Conservation (phyloP, 1,284 basidiomycete species). For the Laetiporus sulphureus region DNA sequence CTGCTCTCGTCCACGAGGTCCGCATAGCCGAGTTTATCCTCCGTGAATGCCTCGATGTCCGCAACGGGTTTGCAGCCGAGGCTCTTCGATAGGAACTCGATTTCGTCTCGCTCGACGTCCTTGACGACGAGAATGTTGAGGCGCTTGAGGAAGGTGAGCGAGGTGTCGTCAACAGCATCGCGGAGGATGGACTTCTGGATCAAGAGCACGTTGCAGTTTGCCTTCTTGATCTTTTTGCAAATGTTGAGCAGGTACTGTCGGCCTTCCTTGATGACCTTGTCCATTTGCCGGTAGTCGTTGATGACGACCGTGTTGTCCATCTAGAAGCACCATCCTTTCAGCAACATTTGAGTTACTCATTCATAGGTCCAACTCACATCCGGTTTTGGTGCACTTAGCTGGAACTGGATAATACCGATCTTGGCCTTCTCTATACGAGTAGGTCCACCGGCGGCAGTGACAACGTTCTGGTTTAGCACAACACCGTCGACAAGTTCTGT, state of each 20-base stretch:
- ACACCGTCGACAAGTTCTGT: constrained; percentile 96
- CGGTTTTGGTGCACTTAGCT: constrained; percentile 95
- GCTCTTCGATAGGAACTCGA: constrained; percentile 95
- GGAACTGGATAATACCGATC: constrained; percentile 98
- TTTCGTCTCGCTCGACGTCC: constrained; percentile 98
- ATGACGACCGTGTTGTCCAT: constrained; percentile 99
- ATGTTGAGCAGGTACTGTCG: constrained; percentile 97
- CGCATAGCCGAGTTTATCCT: constrained; percentile 96
- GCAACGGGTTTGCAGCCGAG: constrained; percentile 95
- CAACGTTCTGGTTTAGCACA: constrained; percentile 93
- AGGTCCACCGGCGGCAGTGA: constrained; percentile 87
- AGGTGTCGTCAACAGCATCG: constrained; percentile 97
- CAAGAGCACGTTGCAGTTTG: constrained; percentile 97
- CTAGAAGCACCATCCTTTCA: constrained; percentile 39
- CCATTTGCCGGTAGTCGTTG: constrained; percentile 99
- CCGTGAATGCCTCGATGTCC: constrained; percentile 97
- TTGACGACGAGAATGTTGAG: constrained; percentile 97
- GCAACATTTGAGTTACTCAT: background rate
- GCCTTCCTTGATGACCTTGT: constrained; percentile 99
- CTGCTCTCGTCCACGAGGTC: constrained; percentile 93
- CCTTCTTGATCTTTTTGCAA: constrained; percentile 99
- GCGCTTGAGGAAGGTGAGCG: constrained; percentile 97
- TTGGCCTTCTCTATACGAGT: constrained; percentile 97
- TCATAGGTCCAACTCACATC: constrained; percentile 41
- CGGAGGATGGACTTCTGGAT: constrained; percentile 99